Evolutionary conservation across 371 early-diverging fungal species (phyloP), one percentile per base, ranked within the genome.

Genomic region (Saksenaea oblongispora): DNA sequence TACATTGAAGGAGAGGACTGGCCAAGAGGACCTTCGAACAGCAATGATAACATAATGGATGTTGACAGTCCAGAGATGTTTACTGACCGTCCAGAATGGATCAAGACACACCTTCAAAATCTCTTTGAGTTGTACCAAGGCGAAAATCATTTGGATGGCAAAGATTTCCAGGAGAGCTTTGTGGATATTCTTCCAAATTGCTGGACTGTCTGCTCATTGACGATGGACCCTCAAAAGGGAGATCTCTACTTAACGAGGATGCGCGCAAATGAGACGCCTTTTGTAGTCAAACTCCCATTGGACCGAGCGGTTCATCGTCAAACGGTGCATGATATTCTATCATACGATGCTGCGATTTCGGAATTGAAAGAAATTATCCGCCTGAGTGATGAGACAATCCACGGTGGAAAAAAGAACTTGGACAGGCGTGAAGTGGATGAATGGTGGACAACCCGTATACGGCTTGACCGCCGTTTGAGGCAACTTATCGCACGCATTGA

Each of bases 361-460:
- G 86, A 85, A 59, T 60, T 91, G 3, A 62, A 79, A 26, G 75
- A 71, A 9, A 91, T 92, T 35, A 78, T 95, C 66, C 65, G 64
- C 3, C 69, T 53, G 14, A 91, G 88, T 58, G 84, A 89, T 56
- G 73, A 76, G 14, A 86, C 84, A 0, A 77, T 87, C 18, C 63
- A 66, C 0, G 64, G 58, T 4, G 70, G 80, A 1, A 69, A 72
- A n/a, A 56, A 61, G 1, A 72, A 69, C 42, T 62, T 71, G 24
- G 81, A 87, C 0, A 80, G 80, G 11, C 74, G 82, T 2, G 87
- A 89, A 53, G 89, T 91, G 54, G 70, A 78, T 15, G 66, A 73
- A 36, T 97, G 97, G 97, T 95, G 95, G 94, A 79, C 71, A 35
- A 76, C 66, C 7, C 84, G 97, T 18, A 76, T 78, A 13, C 69